These are phyloP conservation scores for Rutstroemia sp. DNA, from an alignment of 2,329 filamentous ascomycete genomes.

Conservation along the genomic window DNA sequence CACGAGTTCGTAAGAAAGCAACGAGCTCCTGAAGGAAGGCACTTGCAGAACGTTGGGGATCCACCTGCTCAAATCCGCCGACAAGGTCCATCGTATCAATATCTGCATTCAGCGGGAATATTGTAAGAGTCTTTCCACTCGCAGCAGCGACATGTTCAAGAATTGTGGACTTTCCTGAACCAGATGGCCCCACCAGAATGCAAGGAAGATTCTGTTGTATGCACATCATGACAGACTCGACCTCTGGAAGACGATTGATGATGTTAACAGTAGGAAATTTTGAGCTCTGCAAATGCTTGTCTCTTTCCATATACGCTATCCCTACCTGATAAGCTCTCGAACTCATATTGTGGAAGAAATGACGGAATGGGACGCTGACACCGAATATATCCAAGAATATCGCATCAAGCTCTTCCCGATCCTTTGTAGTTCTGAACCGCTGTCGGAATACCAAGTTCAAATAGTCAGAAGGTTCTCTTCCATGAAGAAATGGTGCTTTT, in stretches of 20 bases:
- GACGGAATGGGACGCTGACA: conserved; percentile 37
- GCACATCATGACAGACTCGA: conserved; percentile 84
- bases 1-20: conserved; percentile 43
- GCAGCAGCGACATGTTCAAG: conserved; percentile 74
- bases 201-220: conserved; percentile 82
- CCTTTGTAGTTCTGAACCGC: conserved; percentile 68
- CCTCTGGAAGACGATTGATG: conserved; percentile 55
- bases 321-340: conserved; percentile 68
- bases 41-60: conserved; percentile 67
- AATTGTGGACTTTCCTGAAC: conserved; percentile 78
- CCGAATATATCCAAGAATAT: conserved; percentile 63
- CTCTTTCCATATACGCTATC: conserved; percentile 60
- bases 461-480: conserved; percentile 62
- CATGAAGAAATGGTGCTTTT: conserved; percentile 51
- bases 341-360: conserved; percentile 66
- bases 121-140: conserved; percentile 67
- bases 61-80: conserved; percentile 92
- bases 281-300: conserved; percentile 45
- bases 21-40: conserved; percentile 48
- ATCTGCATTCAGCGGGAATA: conserved; percentile 87
- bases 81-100: conserved; percentile 97
- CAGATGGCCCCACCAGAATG: conserved; percentile 78
- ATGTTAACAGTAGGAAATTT: conserved; percentile 43
- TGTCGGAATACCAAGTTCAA: conserved; percentile 78
- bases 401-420: conserved; percentile 56